phyloP scores from a whole-genome alignment of 441 rosid genomes.

The Cnidoscolus chayamansa region DNA sequence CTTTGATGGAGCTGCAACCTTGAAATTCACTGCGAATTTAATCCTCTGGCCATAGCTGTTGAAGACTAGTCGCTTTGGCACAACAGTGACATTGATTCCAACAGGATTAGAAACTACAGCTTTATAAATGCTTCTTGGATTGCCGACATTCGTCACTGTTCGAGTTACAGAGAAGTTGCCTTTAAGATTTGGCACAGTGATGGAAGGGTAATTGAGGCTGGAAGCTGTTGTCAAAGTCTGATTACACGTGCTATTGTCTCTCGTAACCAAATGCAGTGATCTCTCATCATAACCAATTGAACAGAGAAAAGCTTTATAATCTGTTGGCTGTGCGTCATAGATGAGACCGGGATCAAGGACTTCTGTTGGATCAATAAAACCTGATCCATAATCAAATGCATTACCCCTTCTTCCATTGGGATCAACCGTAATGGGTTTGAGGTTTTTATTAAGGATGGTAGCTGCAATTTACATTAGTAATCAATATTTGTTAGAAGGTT shows the following conservation, averaged over 20 bases:
- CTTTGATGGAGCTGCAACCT: conserved; percentile 45
- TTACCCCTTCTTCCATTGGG: conserved; percentile 50
- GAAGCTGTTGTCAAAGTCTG: conserved; percentile 33
- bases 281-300: conserved; percentile 50
- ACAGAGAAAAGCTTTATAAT: conserved; percentile 61
- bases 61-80: conserved; percentile 38
- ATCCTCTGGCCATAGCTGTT: conserved; percentile 46
- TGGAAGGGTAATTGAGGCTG: conserved; percentile 54
- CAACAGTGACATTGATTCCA: conserved; percentile 44
- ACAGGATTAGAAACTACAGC: conserved; percentile 38
- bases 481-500: conserved; percentile 15
- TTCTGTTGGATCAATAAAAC: conserved; percentile 49
- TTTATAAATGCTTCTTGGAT: conserved; percentile 36
- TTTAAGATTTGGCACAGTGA: conserved; percentile 40
- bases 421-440: conserved; percentile 37
- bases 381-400: conserved; percentile 75
- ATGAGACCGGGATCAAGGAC: conserved; percentile 63
- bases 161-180: conserved; percentile 39
- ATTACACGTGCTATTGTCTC: conserved; percentile 45
- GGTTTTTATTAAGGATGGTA: conserved; percentile 34
- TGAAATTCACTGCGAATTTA: conserved; percentile 45
- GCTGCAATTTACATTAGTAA: conserved; percentile 40
- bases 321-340: conserved; percentile 45
- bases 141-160: conserved; percentile 48
- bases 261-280: conserved; percentile 39